These are phyloP conservation scores for Phytopythium boreale DNA, from an alignment of 352 stramenopile genomes.

Conservation along the genomic window DNA sequence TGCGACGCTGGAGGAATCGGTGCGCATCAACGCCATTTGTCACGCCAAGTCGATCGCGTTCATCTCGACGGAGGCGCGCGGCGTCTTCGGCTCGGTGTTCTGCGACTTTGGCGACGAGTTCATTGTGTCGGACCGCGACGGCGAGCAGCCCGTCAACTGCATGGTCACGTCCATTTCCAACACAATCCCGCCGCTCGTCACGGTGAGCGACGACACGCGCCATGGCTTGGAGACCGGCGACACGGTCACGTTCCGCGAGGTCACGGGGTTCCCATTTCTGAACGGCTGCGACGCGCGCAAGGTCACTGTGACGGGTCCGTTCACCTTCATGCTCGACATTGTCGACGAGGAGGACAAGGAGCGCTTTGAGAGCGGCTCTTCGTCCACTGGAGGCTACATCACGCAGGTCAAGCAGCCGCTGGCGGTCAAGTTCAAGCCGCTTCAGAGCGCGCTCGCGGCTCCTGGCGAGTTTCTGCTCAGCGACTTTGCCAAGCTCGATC, in stretches of 20 bases:
- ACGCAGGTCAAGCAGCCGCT: slow-evolving; percentile 96
- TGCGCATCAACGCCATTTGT: slow-evolving; percentile 83
- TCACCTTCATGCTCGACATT: slow-evolving; percentile 96
- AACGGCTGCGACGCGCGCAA: slow-evolving; percentile 65
- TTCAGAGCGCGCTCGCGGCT: slow-evolving; percentile 78
- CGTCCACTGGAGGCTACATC: slow-evolving; percentile 83
- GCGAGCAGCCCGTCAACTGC: slow-evolving; percentile 90
- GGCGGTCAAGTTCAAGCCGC: slow-evolving; percentile 91
- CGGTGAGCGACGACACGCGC: slow-evolving; percentile 96
- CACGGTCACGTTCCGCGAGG: slow-evolving; percentile 94
- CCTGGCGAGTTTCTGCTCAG: slow-evolving; percentile 96
- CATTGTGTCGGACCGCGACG: slow-evolving; percentile 92
- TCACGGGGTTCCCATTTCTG: slow-evolving; percentile 90
- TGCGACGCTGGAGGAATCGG: slow-evolving; percentile 56
- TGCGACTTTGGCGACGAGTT: slow-evolving; percentile 98
- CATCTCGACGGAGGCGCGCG: slow-evolving; percentile 89
- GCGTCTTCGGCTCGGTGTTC: slow-evolving; percentile 96
- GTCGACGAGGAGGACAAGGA: slow-evolving; percentile 67
- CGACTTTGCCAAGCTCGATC: slow-evolving; percentile 98
- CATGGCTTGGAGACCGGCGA: slow-evolving; percentile 97
- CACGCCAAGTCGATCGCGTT: slow-evolving; percentile 87
- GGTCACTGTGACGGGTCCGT: slow-evolving; percentile 89
- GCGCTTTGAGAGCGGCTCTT: slow-evolving; percentile 55
- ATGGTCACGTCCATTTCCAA: slow-evolving; percentile 94
- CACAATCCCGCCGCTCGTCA: slow-evolving; percentile 85